Conservation (phyloP, 2,329 filamentous ascomycete genomes). For the Rhynchosporium graminicola region DNA sequence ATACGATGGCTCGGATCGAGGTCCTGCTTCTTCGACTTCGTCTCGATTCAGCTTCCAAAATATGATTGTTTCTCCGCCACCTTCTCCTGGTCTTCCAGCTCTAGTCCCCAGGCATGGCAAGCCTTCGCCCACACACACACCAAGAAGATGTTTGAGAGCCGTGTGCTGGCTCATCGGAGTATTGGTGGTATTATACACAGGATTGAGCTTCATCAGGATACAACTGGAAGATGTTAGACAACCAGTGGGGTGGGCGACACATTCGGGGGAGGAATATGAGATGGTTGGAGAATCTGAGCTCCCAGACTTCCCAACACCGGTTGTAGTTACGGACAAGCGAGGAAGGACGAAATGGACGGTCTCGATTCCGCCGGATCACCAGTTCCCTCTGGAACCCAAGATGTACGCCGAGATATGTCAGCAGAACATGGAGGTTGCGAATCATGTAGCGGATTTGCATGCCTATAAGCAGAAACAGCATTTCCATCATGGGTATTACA, state of each 20-base stretch:
- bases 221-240: slow-evolving; percentile 33
- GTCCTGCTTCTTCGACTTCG: slow-evolving; percentile 59
- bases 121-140: slow-evolving; percentile 44
- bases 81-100: slow-evolving; percentile 70
- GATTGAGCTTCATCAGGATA: slow-evolving; percentile 35
- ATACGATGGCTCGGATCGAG: slow-evolving; percentile 55
- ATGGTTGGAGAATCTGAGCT: slow-evolving; percentile 66
- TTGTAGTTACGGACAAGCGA: slow-evolving; percentile 65
- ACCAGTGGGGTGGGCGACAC: slow-evolving; percentile 44
- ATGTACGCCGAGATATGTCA: slow-evolving; percentile 71
- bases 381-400: slow-evolving; percentile 65
- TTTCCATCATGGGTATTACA: slow-evolving; percentile 56
- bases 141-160: slow-evolving; percentile 33
- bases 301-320: slow-evolving; percentile 72
- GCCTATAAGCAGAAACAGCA: slow-evolving; percentile 47
- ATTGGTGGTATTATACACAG: slow-evolving; percentile 54
- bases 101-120: slow-evolving; percentile 64
- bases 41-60: slow-evolving; percentile 68
- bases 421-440: slow-evolving; percentile 66
- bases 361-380: slow-evolving; percentile 66
- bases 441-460: slow-evolving; percentile 54
- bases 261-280: slow-evolving; percentile 56
- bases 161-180: slow-evolving; percentile 56
- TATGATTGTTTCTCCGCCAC: slow-evolving; percentile 67
- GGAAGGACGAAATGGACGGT: slow-evolving; percentile 77